Evolutionary conservation across 352 stramenopile species (phyloP), one percentile per base, ranked within the genome.

Genomic region (Pythium sp.): DNA sequence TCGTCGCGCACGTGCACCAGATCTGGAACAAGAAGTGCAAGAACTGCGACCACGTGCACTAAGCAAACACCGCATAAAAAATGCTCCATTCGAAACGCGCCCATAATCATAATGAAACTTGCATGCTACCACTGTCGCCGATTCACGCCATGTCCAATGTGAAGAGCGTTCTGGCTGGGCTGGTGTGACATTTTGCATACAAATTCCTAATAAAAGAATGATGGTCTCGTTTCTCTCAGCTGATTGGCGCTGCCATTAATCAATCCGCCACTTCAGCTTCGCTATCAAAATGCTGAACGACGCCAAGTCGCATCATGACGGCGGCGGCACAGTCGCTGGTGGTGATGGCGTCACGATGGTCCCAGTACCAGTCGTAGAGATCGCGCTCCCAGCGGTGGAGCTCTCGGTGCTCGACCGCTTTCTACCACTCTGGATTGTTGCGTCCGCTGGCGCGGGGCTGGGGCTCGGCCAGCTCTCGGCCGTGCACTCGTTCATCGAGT

Each of bases 361-460:
- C 15, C 14, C 26, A 3, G 7, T 6, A 20, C 30, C 30, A 32
- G 30, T 32, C 30, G 5, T 32, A 32, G 30, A 32, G 30, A 32
- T 18, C 56, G 56, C 14, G 15, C 18, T 46, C 7, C 22, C 26
- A 4, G 6, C 43, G 2, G 55, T 56, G n/a, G 18, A 79, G 57
- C 73, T 91, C 46, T 86, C 72, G 28, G 41, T 75, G 32, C 78
- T 91, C 24, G 79, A 89, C 55, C 79, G 76, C 8, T 79, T 87
- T 68, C 71, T 91, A 34, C 69, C 83, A 70, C 72, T 91, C 22
- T 91, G 81, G 81, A 89, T 91, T 72, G 58, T 83, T 18, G 32
- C 84, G 18, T 75, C 83, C 0, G 82, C 79, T 0, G 73, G 64
- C 0, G 34, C 66, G 22, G 81, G 81, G 1, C 70, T 89, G 59